These are phyloP conservation scores for Tricholoma sp. DNA, from an alignment of 768 basidiomycete species.

Conservation along the genomic window DNA sequence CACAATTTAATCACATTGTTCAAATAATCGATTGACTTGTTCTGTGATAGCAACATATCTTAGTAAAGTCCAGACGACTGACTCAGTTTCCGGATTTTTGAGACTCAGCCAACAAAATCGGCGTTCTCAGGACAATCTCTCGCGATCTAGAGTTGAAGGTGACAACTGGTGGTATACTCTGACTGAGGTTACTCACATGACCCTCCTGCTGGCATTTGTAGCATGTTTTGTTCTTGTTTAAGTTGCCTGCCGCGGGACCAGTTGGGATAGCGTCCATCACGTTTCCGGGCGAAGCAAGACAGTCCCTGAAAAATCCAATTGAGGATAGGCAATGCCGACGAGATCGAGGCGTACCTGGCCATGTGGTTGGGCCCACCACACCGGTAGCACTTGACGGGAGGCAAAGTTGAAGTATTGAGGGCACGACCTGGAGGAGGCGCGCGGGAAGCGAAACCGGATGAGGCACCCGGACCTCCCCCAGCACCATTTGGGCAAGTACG, in stretches of 20 bases:
- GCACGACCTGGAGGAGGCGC: conserved; percentile 70
- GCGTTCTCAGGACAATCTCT: conserved; percentile 57
- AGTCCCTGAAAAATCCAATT: conserved; percentile 49
- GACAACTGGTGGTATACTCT: conserved; percentile 5
- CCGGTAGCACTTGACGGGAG: conserved; percentile 83
- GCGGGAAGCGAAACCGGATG: conserved; percentile 52
- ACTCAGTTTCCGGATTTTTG: neutral
- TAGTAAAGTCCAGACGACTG: conserved; percentile 5
- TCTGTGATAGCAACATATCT: conserved; percentile 6
- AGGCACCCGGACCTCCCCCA: conserved; percentile 31
- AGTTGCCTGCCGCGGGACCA: conserved; percentile 35
- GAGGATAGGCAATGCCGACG: conserved; percentile 3
- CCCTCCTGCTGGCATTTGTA: conserved; percentile 88
- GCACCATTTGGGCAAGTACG: conserved; percentile 56
- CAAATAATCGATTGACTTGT: conserved; percentile 5
- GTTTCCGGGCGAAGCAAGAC: conserved; percentile 67
- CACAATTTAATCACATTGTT: neutral
- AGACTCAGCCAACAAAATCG: conserved; percentile 44
- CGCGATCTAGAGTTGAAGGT: conserved; percentile 42
- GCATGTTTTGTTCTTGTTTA: conserved; percentile 72
- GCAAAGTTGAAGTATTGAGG: conserved; percentile 70
- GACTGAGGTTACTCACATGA: conserved; percentile 52
- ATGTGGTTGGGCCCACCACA: conserved; percentile 89
- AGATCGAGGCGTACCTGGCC: conserved; percentile 49
- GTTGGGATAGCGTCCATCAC: conserved; percentile 43